These are phyloP conservation scores for Pleurotus salmoneostramineus DNA, from an alignment of 768 basidiomycete species.

Conservation along the genomic window DNA sequence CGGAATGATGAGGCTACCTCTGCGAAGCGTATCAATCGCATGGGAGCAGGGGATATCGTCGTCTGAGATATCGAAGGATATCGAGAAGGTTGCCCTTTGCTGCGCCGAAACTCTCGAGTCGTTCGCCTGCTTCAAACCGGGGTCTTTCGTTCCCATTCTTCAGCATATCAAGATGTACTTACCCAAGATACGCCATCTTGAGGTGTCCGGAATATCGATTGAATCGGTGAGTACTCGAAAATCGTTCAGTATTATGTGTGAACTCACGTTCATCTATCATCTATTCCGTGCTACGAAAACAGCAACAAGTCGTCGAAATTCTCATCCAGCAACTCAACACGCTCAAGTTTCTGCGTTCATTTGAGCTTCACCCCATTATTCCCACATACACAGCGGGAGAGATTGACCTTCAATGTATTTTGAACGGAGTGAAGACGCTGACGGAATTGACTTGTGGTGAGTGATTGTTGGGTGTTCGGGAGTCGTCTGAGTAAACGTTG, in stretches of 20 bases:
- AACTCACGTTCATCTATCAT: neutral
- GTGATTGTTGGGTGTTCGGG: neutral
- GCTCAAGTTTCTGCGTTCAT: neutral
- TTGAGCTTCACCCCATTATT: neutral
- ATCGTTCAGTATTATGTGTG: neutral
- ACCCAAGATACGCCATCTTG: neutral
- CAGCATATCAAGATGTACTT: neutral
- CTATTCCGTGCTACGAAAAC: neutral
- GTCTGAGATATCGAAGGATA: neutral
- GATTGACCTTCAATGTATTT: neutral
- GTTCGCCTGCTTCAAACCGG: neutral
- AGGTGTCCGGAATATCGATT: neutral
- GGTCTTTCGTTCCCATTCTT: neutral
- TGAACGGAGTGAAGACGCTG: neutral
- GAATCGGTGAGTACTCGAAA: neutral
- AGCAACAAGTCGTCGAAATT: neutral
- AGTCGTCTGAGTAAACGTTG: neutral
- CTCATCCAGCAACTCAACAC: neutral
- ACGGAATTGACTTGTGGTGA: neutral
- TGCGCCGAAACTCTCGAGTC: neutral
- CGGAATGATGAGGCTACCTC: neutral
- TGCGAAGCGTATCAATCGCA: neutral
- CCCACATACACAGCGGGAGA: neutral
- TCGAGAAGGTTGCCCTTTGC: neutral
- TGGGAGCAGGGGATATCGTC: neutral